phyloP scores from a whole-genome alignment of 805 yeast species.

The Sugiyamaella qingdaonensis region DNA sequence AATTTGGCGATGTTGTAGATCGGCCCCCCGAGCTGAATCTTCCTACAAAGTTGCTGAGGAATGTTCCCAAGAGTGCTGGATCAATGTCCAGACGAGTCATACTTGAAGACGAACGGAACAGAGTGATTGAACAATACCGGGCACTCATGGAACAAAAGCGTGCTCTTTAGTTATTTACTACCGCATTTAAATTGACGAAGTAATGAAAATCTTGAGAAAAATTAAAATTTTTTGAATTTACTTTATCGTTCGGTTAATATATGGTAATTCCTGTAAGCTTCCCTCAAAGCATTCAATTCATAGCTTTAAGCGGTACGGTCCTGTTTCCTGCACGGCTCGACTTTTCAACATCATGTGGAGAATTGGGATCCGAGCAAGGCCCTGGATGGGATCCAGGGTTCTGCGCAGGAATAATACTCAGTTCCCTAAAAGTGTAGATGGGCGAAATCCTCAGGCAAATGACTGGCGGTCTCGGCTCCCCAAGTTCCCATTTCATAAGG shows the following conservation, averaged over 20 bases:
- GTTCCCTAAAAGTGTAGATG: slow-evolving; percentile 17
- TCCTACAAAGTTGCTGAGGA: slow-evolving; percentile 30
- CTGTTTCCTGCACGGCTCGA: background rate
- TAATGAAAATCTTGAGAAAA: too few relatives aligned
- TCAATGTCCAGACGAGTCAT: slow-evolving; percentile 35
- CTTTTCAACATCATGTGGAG: background rate
- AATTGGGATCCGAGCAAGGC: background rate
- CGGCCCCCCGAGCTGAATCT: slow-evolving; percentile 38
- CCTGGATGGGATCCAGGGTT: background rate
- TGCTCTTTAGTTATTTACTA: background rate
- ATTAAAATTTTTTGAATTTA: too few relatives aligned
- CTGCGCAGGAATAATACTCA: slow-evolving; percentile 7
- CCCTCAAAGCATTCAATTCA: too few relatives aligned
- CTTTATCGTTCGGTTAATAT: too few relatives aligned
- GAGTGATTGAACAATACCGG: slow-evolving; percentile 35
- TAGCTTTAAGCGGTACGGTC: background rate
- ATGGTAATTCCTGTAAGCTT: too few relatives aligned
- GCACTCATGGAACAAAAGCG: slow-evolving; percentile 22
- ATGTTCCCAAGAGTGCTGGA: slow-evolving; percentile 40
- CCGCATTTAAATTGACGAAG: too few relatives aligned
- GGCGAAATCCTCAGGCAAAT: slow-evolving; percentile 35
- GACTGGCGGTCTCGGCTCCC: slow-evolving; percentile 59
- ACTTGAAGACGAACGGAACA: slow-evolving; percentile 36
- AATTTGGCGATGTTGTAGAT: slow-evolving; percentile 40
- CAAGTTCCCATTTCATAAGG: slow-evolving; percentile 59